These are phyloP conservation scores for Aureobasidium sp. DNA, from an alignment of 2,329 filamentous ascomycete species.

Conservation along the genomic window DNA sequence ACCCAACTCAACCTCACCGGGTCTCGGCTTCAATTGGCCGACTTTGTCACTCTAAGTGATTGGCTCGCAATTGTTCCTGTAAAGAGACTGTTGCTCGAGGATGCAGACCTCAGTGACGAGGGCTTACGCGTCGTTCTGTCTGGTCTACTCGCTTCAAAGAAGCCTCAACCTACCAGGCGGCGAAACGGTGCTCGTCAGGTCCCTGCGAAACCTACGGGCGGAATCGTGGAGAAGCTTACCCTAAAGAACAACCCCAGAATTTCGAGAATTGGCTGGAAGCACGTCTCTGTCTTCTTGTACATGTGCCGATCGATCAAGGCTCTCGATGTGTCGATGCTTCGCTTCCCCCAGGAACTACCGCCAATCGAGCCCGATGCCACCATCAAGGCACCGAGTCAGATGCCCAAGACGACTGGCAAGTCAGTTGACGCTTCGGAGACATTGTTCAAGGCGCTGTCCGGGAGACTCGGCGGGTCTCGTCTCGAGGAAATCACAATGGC, in stretches of 20 bases:
- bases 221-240: constrained; percentile 86
- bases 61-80: constrained; percentile 96
- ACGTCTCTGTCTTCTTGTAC: constrained; percentile 90
- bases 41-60: constrained; percentile 89
- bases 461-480: constrained; percentile 77
- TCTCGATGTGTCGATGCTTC: constrained; percentile 87
- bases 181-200: constrained; percentile 28
- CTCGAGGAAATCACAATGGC: constrained; percentile 88
- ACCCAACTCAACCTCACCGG: constrained; percentile 85
- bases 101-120: constrained; percentile 88
- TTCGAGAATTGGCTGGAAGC: constrained; percentile 88
- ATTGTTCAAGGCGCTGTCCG: constrained; percentile 78
- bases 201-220: constrained; percentile 54
- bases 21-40: constrained; percentile 83
- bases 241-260: constrained; percentile 92
- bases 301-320: constrained; percentile 88
- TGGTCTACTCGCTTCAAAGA: constrained; percentile 83
- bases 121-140: constrained; percentile 88
- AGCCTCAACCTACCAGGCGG: constrained; percentile 52
- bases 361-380: constrained; percentile 27
- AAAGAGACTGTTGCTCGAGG: constrained; percentile 85
- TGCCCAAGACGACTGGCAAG: constrained; percentile 25
- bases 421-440: constrained; percentile 66
- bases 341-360: constrained; percentile 66
- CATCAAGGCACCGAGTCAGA: constrained; percentile 25